Evolutionary conservation across 768 basidiomycete genomes (phyloP).

Genomic region (Lactarius quietus): DNA sequence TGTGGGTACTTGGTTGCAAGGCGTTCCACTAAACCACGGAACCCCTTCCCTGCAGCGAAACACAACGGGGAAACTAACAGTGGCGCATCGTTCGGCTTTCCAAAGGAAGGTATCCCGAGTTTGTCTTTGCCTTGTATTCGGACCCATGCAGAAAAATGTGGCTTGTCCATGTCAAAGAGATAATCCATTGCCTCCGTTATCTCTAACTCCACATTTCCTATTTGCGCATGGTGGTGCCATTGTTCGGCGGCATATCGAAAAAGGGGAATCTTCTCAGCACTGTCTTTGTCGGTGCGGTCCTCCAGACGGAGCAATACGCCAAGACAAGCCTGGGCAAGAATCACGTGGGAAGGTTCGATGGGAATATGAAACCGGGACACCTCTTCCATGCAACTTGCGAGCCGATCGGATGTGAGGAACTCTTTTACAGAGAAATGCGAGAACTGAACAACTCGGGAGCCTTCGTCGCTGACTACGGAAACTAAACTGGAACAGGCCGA

Average conservation of each 20-base stretch:
- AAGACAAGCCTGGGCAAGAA: slow-evolving; percentile 1
- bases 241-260: not conserved
- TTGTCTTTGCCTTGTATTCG: not conserved
- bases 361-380: not conserved
- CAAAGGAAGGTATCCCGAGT: too few species aligned
- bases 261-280: not conserved
- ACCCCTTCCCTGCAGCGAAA: not conserved
- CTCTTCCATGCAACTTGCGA: not conserved
- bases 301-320: not conserved
- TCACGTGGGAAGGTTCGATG: not conserved
- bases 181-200: not conserved
- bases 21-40: not conserved
- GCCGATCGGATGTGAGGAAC: not conserved
- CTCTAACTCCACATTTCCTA: not conserved
- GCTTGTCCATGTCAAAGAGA: not conserved
- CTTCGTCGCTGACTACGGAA: not conserved
- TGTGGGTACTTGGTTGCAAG: not conserved
- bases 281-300: not conserved
- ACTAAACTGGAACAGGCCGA: not conserved
- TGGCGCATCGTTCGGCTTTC: too few species aligned
- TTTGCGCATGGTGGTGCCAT: not conserved
- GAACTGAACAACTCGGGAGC: not conserved
- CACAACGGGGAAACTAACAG: not conserved
- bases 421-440: not conserved
- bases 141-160: not conserved